phyloP scores from a whole-genome alignment of 257 asterid species.

The Coffea canephora region DNA sequence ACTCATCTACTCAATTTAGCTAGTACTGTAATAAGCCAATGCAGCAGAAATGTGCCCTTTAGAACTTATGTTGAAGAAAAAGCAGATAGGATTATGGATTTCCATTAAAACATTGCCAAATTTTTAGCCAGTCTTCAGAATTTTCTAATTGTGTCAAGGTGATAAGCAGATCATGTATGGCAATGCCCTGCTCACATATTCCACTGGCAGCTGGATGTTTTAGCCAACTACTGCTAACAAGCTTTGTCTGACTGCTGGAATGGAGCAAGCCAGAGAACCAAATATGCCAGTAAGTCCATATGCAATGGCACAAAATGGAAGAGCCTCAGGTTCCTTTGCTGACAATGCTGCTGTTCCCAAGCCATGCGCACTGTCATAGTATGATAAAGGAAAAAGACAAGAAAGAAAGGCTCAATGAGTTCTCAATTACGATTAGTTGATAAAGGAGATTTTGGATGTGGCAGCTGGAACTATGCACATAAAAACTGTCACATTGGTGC shows the following conservation, averaged over 20 bases:
- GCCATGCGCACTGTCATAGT: constrained; percentile 77
- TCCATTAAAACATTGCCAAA: too few relatives aligned
- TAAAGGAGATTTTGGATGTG: background rate
- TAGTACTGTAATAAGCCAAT: too few relatives aligned
- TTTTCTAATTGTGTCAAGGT: too few relatives aligned
- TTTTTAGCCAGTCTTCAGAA: background rate
- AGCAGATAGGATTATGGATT: background rate
- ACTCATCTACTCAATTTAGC: background rate
- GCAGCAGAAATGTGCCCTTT: background rate
- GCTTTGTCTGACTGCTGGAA: constrained; percentile 86
- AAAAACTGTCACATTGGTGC: background rate
- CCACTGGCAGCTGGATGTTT: constrained; percentile 6
- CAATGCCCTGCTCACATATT: background rate
- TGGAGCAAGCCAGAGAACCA: constrained; percentile 88
- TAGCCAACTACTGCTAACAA: constrained; percentile 78
- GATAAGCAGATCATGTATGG: background rate
- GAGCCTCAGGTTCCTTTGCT: constrained; percentile 99
- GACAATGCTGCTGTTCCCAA: constrained; percentile 97
- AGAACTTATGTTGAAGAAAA: background rate
- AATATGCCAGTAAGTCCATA: constrained; percentile 94
- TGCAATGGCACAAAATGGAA: constrained; percentile 96
- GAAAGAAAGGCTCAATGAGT: background rate
- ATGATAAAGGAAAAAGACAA: background rate
- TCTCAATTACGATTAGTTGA: background rate
- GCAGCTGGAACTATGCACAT: background rate